These are phyloP conservation scores for Sugiyamaella valdiviana DNA, from an alignment of 805 yeast species.

Conservation along the genomic window DNA sequence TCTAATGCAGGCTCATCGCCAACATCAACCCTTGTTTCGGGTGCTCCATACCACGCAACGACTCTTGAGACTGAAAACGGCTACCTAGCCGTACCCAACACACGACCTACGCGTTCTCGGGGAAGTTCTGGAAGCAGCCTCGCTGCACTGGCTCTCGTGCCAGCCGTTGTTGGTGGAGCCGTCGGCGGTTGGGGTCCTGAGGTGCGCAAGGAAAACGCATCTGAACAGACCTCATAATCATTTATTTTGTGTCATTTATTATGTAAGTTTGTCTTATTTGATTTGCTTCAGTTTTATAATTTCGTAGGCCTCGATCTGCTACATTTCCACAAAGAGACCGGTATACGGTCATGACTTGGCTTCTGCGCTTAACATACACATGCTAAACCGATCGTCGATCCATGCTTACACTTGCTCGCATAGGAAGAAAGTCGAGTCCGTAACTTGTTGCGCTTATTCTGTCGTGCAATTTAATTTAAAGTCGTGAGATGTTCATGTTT, in stretches of 20 bases:
- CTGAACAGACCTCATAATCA: not conserved
- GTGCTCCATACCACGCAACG: slow-evolving; percentile 4
- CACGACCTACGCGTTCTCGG: slow-evolving; percentile 9
- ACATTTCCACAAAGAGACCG: too few species aligned
- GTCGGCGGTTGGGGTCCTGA: slow-evolving; percentile 44
- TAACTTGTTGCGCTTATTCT: too few species aligned
- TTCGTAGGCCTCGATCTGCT: too few species aligned
- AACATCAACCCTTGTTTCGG: slow-evolving; percentile 11
- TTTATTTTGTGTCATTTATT: not conserved
- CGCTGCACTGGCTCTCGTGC: slow-evolving; percentile 46
- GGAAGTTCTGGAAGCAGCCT: slow-evolving; percentile 25
- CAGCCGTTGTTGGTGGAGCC: slow-evolving; percentile 52
- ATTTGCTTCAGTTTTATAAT: too few species aligned
- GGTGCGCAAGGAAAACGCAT: not conserved
- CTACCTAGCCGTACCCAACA: slow-evolving; percentile 20
- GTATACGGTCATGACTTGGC: too few species aligned
- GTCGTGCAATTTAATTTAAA: too few species aligned
- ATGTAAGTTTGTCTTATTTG: too few species aligned
- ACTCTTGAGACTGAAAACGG: not conserved
- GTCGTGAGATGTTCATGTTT: too few species aligned
- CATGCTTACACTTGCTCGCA: too few species aligned
- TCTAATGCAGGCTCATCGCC: slow-evolving; percentile 9
- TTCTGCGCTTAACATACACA: too few species aligned
- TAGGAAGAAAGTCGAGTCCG: too few species aligned
- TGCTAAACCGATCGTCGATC: too few species aligned